Evolutionary conservation across 2,329 filamentous ascomycete genomes (phyloP).

Genomic region (Claviceps sp.): DNA sequence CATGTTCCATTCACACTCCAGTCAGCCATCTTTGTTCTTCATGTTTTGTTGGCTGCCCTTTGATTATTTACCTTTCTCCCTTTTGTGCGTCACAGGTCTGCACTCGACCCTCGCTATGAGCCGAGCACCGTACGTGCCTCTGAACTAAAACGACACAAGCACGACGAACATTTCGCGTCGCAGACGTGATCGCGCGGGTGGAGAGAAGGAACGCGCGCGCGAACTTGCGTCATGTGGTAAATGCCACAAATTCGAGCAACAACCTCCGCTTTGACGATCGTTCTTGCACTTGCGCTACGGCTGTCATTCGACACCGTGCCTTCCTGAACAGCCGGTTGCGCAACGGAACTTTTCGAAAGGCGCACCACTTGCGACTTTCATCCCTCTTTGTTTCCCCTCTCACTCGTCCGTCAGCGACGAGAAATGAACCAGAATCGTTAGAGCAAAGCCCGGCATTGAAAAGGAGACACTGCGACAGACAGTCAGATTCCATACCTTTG

Average conservation of each 20-base stretch:
- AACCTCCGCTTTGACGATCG: constrained; percentile 1
- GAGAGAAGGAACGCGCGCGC: constrained; percentile 1
- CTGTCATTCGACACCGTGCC: background rate
- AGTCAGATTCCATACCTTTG: background rate
- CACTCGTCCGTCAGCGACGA: background rate
- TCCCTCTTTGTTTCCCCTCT: background rate
- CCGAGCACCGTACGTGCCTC: constrained; percentile 1
- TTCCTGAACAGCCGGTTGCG: background rate
- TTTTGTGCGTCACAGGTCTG: background rate
- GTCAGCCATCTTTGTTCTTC: background rate
- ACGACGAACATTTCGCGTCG: constrained; percentile 2
- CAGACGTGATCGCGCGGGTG: background rate
- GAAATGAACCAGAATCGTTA: constrained; percentile 6
- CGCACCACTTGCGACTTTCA: background rate
- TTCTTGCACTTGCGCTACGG: background rate
- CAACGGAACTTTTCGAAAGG: background rate
- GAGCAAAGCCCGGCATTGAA: constrained; percentile 1
- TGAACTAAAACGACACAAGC: constrained; percentile 2
- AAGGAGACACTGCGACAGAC: background rate
- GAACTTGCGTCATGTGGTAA: constrained; percentile 6
- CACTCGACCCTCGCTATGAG: constrained; percentile 3
- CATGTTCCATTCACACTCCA: constrained; percentile 7
- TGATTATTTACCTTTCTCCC: background rate
- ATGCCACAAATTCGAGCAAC: constrained; percentile 3
- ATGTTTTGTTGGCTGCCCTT: constrained; percentile 1